A percentile compares a stretch with the other conserved stretches of the same genome.
phyloP scores from a whole-genome alignment of 2,329 filamentous ascomycete species.

The Daldinia sp. region DNA sequence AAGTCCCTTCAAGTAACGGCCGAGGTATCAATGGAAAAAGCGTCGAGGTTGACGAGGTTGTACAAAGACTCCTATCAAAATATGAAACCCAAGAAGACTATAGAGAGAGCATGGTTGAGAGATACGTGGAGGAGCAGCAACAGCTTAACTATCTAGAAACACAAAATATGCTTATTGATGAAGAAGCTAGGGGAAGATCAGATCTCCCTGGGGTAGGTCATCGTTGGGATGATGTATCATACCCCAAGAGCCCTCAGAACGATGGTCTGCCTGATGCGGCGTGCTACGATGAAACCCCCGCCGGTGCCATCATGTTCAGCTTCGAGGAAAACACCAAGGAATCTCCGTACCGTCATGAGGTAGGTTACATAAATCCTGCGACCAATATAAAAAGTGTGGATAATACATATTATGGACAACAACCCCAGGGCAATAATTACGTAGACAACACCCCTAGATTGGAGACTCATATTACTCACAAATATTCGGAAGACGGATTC shows the following conservation, averaged over 20 bases:
- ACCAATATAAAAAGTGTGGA: too few species aligned
- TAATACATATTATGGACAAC: background rate
- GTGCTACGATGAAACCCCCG: background rate
- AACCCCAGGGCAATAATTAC: background rate
- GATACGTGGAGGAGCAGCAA: conserved; percentile 5
- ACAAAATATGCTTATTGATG: background rate
- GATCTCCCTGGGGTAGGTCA: background rate
- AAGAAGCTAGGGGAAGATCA: background rate
- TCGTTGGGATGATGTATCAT: background rate
- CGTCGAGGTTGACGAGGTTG: background rate
- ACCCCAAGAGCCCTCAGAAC: background rate
- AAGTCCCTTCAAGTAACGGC: background rate
- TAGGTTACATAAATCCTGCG: background rate
- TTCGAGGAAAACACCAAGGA: background rate
- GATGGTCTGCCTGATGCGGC: background rate
- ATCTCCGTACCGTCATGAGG: background rate
- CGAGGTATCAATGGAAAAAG: background rate
- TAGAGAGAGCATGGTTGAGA: background rate
- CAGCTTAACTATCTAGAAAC: background rate
- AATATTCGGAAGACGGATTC: background rate
- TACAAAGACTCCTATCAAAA: background rate
- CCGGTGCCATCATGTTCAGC: background rate
- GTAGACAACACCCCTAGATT: background rate
- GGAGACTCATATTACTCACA: background rate
- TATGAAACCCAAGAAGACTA: background rate